Evolutionary conservation across 257 asterid genomes (phyloP).

Genomic region (Oldenlandia corymbosa): DNA sequence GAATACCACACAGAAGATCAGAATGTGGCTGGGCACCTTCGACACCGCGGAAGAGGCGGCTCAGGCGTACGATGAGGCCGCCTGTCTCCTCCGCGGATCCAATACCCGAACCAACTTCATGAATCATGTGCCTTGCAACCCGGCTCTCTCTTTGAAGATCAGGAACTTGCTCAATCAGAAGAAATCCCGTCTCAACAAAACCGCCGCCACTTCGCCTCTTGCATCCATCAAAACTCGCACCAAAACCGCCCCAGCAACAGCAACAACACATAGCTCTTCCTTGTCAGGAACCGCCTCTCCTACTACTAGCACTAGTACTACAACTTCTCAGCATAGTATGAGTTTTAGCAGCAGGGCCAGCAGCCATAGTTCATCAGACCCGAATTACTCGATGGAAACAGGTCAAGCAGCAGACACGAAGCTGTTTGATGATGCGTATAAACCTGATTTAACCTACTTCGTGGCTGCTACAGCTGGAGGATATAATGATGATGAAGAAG

Average conservation of each 20-base stretch:
- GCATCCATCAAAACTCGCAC: conserved; percentile 12
- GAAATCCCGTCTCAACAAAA: conserved; percentile 39
- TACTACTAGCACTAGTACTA: conserved; percentile 12
- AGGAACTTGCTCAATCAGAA: conserved; percentile 64
- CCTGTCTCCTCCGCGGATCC: conserved; percentile 75
- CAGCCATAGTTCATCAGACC: conserved; percentile 8
- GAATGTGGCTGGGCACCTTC: conserved; percentile 88
- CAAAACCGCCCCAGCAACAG: conserved; percentile 1
- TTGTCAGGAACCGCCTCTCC: conserved; percentile 14
- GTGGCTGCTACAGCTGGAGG: conserved; percentile 23
- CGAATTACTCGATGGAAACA: not conserved
- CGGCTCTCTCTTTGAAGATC: conserved; percentile 70
- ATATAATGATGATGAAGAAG: conserved; percentile 25
- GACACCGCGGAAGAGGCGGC: conserved; percentile 93
- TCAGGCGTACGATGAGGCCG: conserved; percentile 80
- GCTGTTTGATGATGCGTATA: conserved; percentile 36
- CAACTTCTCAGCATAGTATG: conserved; percentile 10
- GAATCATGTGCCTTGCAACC: conserved; percentile 51
- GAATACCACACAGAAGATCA: conserved; percentile 84
- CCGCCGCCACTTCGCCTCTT: conserved; percentile 15
- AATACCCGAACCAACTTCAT: conserved; percentile 69
- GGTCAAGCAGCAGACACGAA: not conserved
- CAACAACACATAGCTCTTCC: conserved; percentile 7
- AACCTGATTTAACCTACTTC: conserved; percentile 53
- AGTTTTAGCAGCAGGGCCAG: conserved; percentile 19